Conservation (phyloP, 2,329 filamentous ascomycete genomes). For the Colletotrichum zoysiae region DNA sequence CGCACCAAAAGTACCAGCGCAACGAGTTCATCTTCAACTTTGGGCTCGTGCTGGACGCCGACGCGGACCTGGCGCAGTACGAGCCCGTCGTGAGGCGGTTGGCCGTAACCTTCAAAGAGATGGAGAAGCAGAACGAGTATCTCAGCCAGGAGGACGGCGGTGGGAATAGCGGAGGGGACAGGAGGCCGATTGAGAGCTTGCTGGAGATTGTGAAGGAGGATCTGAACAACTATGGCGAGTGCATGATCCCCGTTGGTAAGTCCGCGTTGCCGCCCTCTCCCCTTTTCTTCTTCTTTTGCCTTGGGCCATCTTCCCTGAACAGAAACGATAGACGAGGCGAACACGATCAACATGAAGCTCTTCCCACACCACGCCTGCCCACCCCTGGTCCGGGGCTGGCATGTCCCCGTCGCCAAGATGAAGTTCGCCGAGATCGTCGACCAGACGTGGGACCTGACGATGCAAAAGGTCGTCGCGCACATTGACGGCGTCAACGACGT, state of each 20-base stretch:
- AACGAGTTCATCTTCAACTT: conserved; percentile 99
- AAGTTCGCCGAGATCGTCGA: conserved; percentile 74
- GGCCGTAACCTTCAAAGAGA: conserved; percentile 84
- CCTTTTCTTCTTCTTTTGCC: background rate
- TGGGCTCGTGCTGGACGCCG: conserved; percentile 79
- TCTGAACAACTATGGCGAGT: conserved; percentile 96
- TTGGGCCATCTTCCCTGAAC: conserved; percentile 33
- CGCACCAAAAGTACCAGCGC: conserved; percentile 83
- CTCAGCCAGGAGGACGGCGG: conserved; percentile 71
- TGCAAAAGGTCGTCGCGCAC: conserved; percentile 83
- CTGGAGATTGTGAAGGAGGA: conserved; percentile 87
- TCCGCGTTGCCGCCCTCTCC: conserved; percentile 37
- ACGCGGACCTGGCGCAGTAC: conserved; percentile 80
- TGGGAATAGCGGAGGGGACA: conserved; percentile 33
- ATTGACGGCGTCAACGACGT: conserved; percentile 95
- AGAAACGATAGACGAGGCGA: conserved; percentile 78
- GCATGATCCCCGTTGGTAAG: conserved; percentile 95
- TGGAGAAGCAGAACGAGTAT: conserved; percentile 93
- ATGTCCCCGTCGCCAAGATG: conserved; percentile 85
- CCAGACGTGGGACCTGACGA: conserved; percentile 80
- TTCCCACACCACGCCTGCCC: conserved; percentile 86
- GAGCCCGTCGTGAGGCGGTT: conserved; percentile 89
- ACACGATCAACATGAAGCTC: conserved; percentile 96
- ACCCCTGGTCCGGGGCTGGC: conserved; percentile 84
- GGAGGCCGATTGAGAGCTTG: conserved; percentile 84